phyloP scores from a whole-genome alignment of 2,329 filamentous ascomycete genomes.

The Ceratocystis harringtonii region DNA sequence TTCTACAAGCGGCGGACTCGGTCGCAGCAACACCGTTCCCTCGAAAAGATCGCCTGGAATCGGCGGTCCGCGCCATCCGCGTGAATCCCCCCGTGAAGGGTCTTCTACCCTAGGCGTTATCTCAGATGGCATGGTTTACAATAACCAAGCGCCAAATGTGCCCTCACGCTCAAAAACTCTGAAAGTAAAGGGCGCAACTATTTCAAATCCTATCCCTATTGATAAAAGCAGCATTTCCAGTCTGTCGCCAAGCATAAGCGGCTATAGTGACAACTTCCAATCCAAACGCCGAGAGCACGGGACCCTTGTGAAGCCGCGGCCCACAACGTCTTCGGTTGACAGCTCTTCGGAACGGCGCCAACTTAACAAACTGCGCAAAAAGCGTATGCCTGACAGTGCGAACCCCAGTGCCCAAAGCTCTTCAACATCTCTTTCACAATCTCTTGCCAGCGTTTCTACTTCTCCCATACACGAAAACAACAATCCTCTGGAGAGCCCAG shows the following conservation, averaged over 20 bases:
- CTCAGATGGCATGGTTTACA: conserved; percentile 10
- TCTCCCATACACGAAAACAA: conserved; percentile 33
- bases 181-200: neutral
- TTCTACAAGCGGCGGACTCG: conserved; percentile 34
- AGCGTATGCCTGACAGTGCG: conserved; percentile 56
- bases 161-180: conserved; percentile 9
- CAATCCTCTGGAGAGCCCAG: conserved; percentile 32
- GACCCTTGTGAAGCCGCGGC: conserved; percentile 36
- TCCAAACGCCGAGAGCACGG: conserved; percentile 31
- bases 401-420: conserved; percentile 88
- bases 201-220: conserved; percentile 22
- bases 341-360: conserved; percentile 46
- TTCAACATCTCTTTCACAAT: conserved; percentile 50
- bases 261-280: conserved; percentile 31
- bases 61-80: conserved; percentile 49
- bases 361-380: conserved; percentile 88
- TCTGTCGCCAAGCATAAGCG: conserved; percentile 22
- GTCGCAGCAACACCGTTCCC: conserved; percentile 76
- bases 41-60: conserved; percentile 73
- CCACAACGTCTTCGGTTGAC: conserved; percentile 44
- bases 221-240: conserved; percentile 21
- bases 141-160: neutral
- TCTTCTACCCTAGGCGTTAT: conserved; percentile 12
- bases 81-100: conserved; percentile 21
- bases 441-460: conserved; percentile 31